Percentiles rank a stretch among this genome's conserved stretches.
These are phyloP conservation scores for Lenzites betulinus DNA, from an alignment of 768 basidiomycete genomes.

Conservation along the genomic window DNA sequence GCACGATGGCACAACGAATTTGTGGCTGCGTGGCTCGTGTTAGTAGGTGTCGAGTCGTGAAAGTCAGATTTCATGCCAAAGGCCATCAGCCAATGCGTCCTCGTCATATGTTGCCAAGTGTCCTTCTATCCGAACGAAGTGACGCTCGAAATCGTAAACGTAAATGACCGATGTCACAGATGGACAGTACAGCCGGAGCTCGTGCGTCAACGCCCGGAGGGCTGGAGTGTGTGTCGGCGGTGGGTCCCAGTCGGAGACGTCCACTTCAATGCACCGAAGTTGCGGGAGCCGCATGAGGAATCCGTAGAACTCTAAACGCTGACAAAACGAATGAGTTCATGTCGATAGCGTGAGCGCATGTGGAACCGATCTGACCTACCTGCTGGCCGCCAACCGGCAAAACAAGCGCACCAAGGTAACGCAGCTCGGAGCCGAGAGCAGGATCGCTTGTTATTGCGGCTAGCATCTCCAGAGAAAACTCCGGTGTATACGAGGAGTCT, in stretches of 20 bases:
- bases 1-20: background rate
- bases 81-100: constrained; percentile 22
- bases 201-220: constrained; percentile 57
- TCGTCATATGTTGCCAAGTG: constrained; percentile 24
- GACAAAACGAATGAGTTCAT: background rate
- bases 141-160: constrained; percentile 58
- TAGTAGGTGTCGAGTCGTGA: background rate
- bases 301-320: constrained; percentile 67
- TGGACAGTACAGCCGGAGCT: constrained; percentile 62
- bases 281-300: constrained; percentile 53
- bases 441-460: constrained; percentile 37
- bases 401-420: constrained; percentile 65
- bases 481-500: constrained; percentile 57
- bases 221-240: constrained; percentile 53
- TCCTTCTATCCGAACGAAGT: constrained; percentile 22
- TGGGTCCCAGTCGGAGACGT: constrained; percentile 67
- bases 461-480: constrained; percentile 57
- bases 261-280: constrained; percentile 60
- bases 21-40: background rate
- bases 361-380: constrained; percentile 38
- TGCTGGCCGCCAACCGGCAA: constrained; percentile 58
- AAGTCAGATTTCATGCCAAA: constrained; percentile 29
- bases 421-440: constrained; percentile 41
- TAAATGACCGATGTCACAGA: constrained; percentile 56
- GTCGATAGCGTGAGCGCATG: background rate